These are phyloP conservation scores for Penicillium sp. DNA, from an alignment of 2,329 filamentous ascomycete species.

Conservation along the genomic window DNA sequence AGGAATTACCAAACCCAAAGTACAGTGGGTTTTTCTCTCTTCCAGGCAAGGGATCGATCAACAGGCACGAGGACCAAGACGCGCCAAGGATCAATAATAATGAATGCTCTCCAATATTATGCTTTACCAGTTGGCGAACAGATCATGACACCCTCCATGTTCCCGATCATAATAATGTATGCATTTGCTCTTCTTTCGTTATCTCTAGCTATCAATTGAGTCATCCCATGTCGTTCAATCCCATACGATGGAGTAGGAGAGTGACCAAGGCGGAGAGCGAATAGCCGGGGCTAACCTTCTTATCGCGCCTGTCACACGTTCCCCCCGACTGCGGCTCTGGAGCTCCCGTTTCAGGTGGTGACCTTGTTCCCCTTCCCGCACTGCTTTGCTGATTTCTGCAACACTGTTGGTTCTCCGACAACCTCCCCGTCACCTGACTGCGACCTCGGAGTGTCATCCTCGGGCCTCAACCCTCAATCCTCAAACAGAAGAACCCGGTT, in stretches of 20 bases:
- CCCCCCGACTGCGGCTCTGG: constrained; percentile 13
- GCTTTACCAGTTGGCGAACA: neutral
- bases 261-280: neutral
- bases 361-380: neutral
- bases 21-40: neutral
- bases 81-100: neutral
- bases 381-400: constrained; percentile 5
- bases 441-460: constrained; percentile 19
- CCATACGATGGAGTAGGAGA: too few species aligned
- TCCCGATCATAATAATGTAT: too few species aligned
- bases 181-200: too few species aligned
- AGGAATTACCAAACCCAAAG: neutral
- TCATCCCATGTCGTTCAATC: too few species aligned
- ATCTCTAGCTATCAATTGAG: too few species aligned
- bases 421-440: constrained; percentile 21
- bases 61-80: neutral
- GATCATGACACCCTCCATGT: too few species aligned
- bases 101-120: neutral
- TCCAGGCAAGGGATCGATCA: constrained; percentile 1
- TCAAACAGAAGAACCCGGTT: constrained; percentile 11
- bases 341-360: neutral
- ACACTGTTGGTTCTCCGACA: neutral
- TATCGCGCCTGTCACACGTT: constrained; percentile 5
- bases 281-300: constrained; percentile 1
- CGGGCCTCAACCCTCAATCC: neutral